These are phyloP conservation scores for Aspergillus brunneoviolaceus DNA, from an alignment of 2,329 filamentous ascomycete genomes.

Conservation along the genomic window DNA sequence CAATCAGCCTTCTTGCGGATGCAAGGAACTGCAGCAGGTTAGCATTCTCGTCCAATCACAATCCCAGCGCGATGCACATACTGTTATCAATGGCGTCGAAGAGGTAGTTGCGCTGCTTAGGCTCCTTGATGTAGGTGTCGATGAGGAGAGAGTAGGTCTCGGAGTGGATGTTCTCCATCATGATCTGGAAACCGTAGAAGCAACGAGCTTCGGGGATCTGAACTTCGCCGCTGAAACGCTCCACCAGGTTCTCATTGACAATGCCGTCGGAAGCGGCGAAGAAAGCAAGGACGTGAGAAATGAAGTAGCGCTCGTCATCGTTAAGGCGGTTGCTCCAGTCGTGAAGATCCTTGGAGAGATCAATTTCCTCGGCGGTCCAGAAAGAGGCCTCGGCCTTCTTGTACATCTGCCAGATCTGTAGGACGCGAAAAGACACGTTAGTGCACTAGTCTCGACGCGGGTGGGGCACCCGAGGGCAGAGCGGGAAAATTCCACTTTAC, in stretches of 20 bases:
- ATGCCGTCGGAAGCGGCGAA: slow-evolving; percentile 98
- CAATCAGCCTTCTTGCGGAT: slow-evolving; percentile 99
- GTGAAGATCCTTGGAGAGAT: slow-evolving; percentile 96
- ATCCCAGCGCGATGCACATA: slow-evolving; percentile 47
- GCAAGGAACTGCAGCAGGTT: slow-evolving; percentile 68
- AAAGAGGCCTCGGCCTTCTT: slow-evolving; percentile 99
- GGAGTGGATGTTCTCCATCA: slow-evolving; percentile 99
- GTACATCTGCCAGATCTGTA: slow-evolving; percentile 99
- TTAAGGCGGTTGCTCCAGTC: slow-evolving; percentile 99
- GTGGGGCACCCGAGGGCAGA: slow-evolving; percentile 13
- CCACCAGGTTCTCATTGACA: slow-evolving; percentile 98
- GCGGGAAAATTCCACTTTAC: slow-evolving; percentile 58
- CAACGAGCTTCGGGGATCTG: slow-evolving; percentile 97
- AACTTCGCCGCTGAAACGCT: slow-evolving; percentile 95
- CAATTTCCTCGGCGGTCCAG: slow-evolving; percentile 99
- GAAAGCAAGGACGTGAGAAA: slow-evolving; percentile 98
- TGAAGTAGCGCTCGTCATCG: slow-evolving; percentile 96
- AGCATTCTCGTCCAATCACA: slow-evolving; percentile 21
- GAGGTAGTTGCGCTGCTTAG: slow-evolving; percentile 85
- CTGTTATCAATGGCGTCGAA: slow-evolving; percentile 99
- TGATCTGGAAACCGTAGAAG: slow-evolving; percentile 99
- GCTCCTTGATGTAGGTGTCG: slow-evolving; percentile 99
- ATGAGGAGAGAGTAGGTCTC: slow-evolving; percentile 99
- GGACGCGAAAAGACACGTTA: slow-evolving; percentile 36
- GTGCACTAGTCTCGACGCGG: slow-evolving; percentile 20